Base-by-base conservation (phyloP, 2,329 filamentous ascomycete genomes). In the Phoma sp. region DNA sequence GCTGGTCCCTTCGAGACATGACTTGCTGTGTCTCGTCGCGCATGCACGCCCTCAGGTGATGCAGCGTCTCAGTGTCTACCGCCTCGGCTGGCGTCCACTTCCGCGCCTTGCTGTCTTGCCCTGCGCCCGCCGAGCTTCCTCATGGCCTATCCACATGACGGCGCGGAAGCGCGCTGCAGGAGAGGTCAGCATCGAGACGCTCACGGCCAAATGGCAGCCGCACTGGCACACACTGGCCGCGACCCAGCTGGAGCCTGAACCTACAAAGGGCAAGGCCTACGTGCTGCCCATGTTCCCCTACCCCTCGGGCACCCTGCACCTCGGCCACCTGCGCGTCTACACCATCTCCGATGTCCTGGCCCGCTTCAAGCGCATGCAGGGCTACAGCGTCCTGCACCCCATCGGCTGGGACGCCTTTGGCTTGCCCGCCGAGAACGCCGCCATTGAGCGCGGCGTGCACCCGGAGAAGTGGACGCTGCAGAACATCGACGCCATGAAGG, bases 381-480 rank as follows among this genome's bases (percentile, higher is more conserved):
- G 92, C 15, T 82, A 86, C 63, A 78, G 89, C 51, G 91, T 96
- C 29, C 76, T 96, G 48, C 85, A 96, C 61, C 91, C 92, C n/a
- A 96, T 96, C 84, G 92, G 92, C 10, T 96, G 92, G 92, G 92
- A 96, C 80, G 90, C 91, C 5, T 96, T 96, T 77, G 92, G 92
- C 2, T 79, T 96, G 51, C 92, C 92, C 10, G 92, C 92, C 38
- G 92, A 96, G 75, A 96, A 96, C 77, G 92, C 92, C 17, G 92
- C 92, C 8, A 89, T 96, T 53, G 91, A 96, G 76, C 81, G 89
- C 58, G 90, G 91, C 12, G 82, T 94, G 57, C 85, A 90, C 68
- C 92, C 92, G 1, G 88, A 84, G 7, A 81, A 80, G 7, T 96
- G 92, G 92, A 96, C 92, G 0, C 83, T 81, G 68, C 80, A 82